Percentiles rank a stretch among this genome's conserved stretches.
Conservation (phyloP, 106 monocot species). For the Alisma plantagoaquatica region DNA sequence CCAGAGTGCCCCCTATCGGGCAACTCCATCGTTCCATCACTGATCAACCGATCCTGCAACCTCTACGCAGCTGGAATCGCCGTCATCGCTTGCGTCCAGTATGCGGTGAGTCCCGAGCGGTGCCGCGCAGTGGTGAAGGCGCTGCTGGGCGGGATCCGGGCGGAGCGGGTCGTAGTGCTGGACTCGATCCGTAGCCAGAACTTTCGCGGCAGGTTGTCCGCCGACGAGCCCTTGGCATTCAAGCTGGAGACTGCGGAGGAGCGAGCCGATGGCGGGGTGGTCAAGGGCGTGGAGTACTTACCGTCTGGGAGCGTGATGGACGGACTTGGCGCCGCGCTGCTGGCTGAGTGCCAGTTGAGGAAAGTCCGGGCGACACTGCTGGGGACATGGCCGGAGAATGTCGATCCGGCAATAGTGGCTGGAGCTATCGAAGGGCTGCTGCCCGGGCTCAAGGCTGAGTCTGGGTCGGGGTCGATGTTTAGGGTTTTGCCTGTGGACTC, state of each 20-base stretch:
- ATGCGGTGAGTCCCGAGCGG: slow-evolving; percentile 32
- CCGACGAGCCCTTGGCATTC: slow-evolving; percentile 40
- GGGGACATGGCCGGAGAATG: slow-evolving; percentile 62
- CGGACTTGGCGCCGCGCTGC: slow-evolving; percentile 52
- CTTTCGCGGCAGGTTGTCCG: slow-evolving; percentile 36
- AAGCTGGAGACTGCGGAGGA: slow-evolving; percentile 63
- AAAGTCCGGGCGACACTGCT: slow-evolving; percentile 40
- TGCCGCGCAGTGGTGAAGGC: slow-evolving; percentile 55
- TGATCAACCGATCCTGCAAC: slow-evolving; percentile 26
- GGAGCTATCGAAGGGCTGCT: no score
- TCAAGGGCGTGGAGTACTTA: slow-evolving; percentile 25
- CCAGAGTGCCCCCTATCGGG: slow-evolving; percentile 38
- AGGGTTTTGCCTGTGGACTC: no score
- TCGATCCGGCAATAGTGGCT: no score
- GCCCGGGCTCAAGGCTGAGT: no score
- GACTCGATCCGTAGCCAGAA: slow-evolving; percentile 41
- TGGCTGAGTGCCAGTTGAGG: slow-evolving; percentile 65
- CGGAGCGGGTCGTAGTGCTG: slow-evolving; percentile 38
- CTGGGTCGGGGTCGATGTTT: no score
- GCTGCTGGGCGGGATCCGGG: slow-evolving; percentile 21
- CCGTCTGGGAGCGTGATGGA: slow-evolving; percentile 66
- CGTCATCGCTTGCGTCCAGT: slow-evolving; percentile 32
- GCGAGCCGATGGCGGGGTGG: slow-evolving; percentile 11
- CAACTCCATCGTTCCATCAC: slow-evolving; percentile 11
- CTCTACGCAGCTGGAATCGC: slow-evolving; percentile 28